phyloP scores from a whole-genome alignment of 441 rosid species.

The Viola pubescens region DNA sequence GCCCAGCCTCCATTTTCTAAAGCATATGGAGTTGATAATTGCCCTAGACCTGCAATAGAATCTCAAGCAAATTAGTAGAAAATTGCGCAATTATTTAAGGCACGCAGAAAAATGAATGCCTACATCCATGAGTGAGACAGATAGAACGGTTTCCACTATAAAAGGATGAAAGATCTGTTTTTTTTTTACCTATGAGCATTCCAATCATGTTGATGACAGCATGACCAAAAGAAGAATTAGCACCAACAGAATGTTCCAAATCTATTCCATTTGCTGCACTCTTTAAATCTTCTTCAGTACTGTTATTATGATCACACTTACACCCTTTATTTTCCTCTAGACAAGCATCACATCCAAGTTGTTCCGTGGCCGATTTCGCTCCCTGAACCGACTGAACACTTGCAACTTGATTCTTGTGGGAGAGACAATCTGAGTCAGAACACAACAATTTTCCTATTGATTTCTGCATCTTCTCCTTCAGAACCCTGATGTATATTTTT shows the following conservation, averaged over 20 bases:
- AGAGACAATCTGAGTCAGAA: constrained; percentile 6
- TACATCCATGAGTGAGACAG: neutral
- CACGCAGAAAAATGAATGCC: neutral
- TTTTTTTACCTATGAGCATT: constrained; percentile 69
- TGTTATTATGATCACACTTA: constrained; percentile 10
- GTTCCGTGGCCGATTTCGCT: constrained; percentile 15
- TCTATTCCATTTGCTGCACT: neutral
- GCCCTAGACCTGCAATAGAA: constrained; percentile 49
- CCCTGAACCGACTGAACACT: constrained; percentile 25
- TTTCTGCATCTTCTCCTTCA: constrained; percentile 7
- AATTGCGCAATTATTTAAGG: neutral
- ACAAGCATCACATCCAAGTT: constrained; percentile 26
- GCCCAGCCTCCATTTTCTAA: constrained; percentile 64
- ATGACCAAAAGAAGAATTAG: constrained; percentile 50
- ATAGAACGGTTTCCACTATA: neutral
- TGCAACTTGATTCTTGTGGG: constrained; percentile 20
- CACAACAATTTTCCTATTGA: constrained; percentile 1
- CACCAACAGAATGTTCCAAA: constrained; percentile 2
- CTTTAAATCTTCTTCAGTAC: neutral
- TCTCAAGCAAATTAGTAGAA: neutral
- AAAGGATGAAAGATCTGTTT: neutral
- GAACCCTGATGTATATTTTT: neutral
- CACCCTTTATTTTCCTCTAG: constrained; percentile 29
- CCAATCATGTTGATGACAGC: constrained; percentile 74
- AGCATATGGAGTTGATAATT: constrained; percentile 66